Evolutionary conservation across 225 moss, liverwort and hornwort genomes (phyloP), one percentile per base, ranked within the genome.

Genomic region (Sphagnum contortum): DNA sequence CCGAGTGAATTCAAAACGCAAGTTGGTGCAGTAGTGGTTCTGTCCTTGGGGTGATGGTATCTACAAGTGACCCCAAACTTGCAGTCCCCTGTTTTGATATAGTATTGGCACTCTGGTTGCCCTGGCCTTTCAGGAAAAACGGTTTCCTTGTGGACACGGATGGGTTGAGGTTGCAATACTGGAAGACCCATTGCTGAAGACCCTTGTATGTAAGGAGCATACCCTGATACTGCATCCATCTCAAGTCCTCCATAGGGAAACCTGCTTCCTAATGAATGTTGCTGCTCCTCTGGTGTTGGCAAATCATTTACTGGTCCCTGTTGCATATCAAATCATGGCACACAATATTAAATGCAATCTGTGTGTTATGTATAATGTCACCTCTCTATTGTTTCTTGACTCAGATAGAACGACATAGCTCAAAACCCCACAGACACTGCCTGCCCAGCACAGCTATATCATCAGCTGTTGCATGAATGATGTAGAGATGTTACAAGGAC

Each of bases 11-110:
- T 85, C 72, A 85, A 57, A 57, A 81, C 78, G 67, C 84, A 85
- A 53, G 84, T 85, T 48, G 84, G 84, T 55, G 84, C 81, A 6
- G 84, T 81, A 55, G 84, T 81, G 51, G 91, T 91, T 68, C 98
- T 81, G 72, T 98, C 98, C 78, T 88, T 91, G 2, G 98, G 98
- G 68, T 98, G 98, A 80, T 98, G 90, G 73, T 91, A 98, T 69
- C 92, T 86, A 85, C 98, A 98, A 53, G 98, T 98, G 9, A 89
- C 86, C 48, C 98, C 98, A 78, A 93, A 98, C 72, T 98, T 98
- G 91, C 98, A 98, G 72, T 98, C 98, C 46, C 98, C 98, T 1
- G 98, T 98, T 74, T 93, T 98, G 89, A 98, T 98, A 66, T 98
- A 98, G 64, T 98, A 98, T 71, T 85, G 84, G 79, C 94, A 95